Evolutionary conservation across 805 yeast genomes (phyloP).

Genomic region (Starmerella floris): DNA sequence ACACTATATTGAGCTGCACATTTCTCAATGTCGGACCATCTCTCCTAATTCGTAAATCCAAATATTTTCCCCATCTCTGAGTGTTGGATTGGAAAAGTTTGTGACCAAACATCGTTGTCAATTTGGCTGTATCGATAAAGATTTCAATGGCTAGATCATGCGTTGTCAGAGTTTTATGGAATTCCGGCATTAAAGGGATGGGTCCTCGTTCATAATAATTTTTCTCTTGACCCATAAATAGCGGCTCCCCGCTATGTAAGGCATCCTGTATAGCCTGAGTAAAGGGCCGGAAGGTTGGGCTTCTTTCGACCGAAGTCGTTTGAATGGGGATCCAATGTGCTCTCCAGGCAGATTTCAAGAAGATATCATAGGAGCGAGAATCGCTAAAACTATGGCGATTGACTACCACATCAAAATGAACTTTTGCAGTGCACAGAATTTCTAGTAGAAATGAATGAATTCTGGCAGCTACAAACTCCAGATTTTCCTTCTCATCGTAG

Average conservation of each 20-base stretch:
- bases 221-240: not conserved
- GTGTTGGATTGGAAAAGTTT: not conserved
- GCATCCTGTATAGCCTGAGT: not conserved
- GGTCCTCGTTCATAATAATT: not conserved
- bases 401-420: not conserved
- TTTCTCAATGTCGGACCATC: not conserved
- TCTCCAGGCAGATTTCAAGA: not conserved
- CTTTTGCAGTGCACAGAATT: not conserved
- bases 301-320: not conserved
- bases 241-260: not conserved
- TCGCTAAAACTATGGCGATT: not conserved
- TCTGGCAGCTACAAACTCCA: not conserved
- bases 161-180: slow-evolving; percentile 1
- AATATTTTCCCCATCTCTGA: not conserved
- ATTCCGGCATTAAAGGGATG: not conserved
- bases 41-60: not conserved
- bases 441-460: not conserved
- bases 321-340: not conserved
- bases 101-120: not conserved
- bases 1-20: not conserved
- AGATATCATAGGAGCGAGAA: not conserved
- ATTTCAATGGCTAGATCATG: slow-evolving; percentile 13
- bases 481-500: not conserved
- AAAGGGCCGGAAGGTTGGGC: not conserved
- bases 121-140: slow-evolving; percentile 9